phyloP scores from a whole-genome alignment of 306 rosid genomes.

The Hippophae tibetana region DNA sequence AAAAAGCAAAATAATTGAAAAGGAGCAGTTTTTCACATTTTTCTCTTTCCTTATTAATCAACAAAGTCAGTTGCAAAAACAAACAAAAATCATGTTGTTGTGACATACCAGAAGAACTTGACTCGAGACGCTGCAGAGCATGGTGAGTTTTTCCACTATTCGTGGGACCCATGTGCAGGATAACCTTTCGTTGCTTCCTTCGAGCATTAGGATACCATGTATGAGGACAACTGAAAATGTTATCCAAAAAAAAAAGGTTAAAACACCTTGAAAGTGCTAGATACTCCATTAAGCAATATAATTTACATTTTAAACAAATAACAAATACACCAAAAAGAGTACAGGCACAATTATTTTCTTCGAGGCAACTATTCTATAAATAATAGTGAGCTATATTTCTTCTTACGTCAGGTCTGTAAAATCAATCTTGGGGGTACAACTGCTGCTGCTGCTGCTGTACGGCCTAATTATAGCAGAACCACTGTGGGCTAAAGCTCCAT shows the following conservation, averaged over 20 bases:
- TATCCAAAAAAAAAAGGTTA: neutral
- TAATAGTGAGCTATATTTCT: constrained; percentile 7
- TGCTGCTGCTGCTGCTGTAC: constrained; percentile 41
- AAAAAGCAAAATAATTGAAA: constrained; percentile 11
- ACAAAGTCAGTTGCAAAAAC: constrained; percentile 3
- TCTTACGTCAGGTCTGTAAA: constrained; percentile 74
- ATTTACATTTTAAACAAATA: neutral
- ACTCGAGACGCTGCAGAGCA: constrained; percentile 72
- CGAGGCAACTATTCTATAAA: constrained; percentile 2
- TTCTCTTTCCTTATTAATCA: constrained; percentile 9
- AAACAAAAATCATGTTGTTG: neutral
- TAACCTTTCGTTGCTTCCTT: constrained; percentile 57
- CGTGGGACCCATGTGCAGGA: constrained; percentile 95
- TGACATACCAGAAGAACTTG: constrained; percentile 71
- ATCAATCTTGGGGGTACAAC: constrained; percentile 33
- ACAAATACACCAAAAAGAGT: neutral
- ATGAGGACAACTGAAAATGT: constrained; percentile 60
- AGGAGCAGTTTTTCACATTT: constrained; percentile 6
- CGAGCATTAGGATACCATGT: constrained; percentile 92
- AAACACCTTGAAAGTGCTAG: neutral
- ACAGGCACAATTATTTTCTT: neutral
- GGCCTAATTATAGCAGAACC: constrained; percentile 27
- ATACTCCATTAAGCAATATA: neutral
- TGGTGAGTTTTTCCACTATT: constrained; percentile 91
- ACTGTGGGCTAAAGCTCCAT: constrained; percentile 21